These are phyloP conservation scores for Eutypa lata DNA, from an alignment of 2,329 filamentous ascomycete genomes.

Conservation along the genomic window DNA sequence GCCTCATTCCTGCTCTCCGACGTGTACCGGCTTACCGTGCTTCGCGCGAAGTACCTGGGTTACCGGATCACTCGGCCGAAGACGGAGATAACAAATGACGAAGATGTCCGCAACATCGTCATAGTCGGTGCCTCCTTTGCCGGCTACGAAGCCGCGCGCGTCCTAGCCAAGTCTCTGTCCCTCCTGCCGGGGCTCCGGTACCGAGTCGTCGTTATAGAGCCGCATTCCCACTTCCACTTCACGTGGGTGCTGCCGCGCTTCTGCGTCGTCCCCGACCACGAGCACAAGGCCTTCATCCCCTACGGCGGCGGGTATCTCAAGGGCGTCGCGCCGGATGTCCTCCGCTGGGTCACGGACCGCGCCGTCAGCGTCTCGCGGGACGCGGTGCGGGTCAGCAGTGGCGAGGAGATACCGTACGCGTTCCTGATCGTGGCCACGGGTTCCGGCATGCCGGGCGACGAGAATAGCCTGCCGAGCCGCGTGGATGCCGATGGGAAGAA, in stretches of 20 bases:
- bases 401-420: slow-evolving; percentile 47
- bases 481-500: slow-evolving; percentile 39
- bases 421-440: slow-evolving; percentile 59
- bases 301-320: slow-evolving; percentile 45
- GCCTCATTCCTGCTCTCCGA: neutral
- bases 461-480: slow-evolving; percentile 43
- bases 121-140: slow-evolving; percentile 58
- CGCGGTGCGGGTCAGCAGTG: slow-evolving; percentile 37
- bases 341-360: slow-evolving; percentile 40
- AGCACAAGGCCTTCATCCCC: slow-evolving; percentile 59
- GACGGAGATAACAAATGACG: neutral
- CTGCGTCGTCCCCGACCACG: slow-evolving; percentile 52
- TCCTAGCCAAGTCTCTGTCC: slow-evolving; percentile 42
- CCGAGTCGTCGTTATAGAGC: slow-evolving; percentile 55
- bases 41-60: neutral
- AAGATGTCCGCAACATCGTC: slow-evolving; percentile 44
- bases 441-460: slow-evolving; percentile 23
- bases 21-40: slow-evolving; percentile 6
- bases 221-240: slow-evolving; percentile 59
- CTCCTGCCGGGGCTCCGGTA: slow-evolving; percentile 42
- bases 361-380: slow-evolving; percentile 36
- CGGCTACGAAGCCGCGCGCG: slow-evolving; percentile 46
- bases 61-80: neutral
- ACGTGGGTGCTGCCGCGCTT: slow-evolving; percentile 59
- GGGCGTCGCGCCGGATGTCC: slow-evolving; percentile 28